phyloP scores from a whole-genome alignment of 2,329 filamentous ascomycete species.

The Pezicula carpinea region DNA sequence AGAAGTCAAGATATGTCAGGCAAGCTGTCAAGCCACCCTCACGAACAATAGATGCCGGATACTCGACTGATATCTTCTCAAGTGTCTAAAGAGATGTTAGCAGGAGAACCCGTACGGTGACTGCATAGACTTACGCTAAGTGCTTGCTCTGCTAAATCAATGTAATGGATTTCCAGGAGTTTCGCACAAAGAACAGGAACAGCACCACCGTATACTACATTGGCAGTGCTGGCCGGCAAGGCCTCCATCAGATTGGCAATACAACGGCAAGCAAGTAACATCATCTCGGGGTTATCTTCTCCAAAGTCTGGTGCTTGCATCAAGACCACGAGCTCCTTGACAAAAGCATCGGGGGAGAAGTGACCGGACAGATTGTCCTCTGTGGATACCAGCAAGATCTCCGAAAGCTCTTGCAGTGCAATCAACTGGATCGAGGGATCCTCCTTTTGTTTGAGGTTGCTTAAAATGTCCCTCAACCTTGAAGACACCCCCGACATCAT shows the following conservation, averaged over 20 bases:
- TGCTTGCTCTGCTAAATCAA: slow-evolving; percentile 95
- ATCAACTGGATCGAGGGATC: slow-evolving; percentile 86
- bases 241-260: slow-evolving; percentile 98
- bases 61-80: slow-evolving; percentile 96
- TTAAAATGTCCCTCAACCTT: slow-evolving; percentile 72
- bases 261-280: slow-evolving; percentile 93
- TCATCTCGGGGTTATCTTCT: slow-evolving; percentile 92
- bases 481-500: slow-evolving; percentile 85
- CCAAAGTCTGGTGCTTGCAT: slow-evolving; percentile 86
- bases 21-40: slow-evolving; percentile 96
- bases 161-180: slow-evolving; percentile 91
- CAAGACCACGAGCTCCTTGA: slow-evolving; percentile 85
- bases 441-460: slow-evolving; percentile 74
- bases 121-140: slow-evolving; percentile 57
- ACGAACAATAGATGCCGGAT: slow-evolving; percentile 88
- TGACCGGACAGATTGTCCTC: slow-evolving; percentile 95
- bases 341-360: slow-evolving; percentile 89
- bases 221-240: slow-evolving; percentile 83
- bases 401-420: slow-evolving; percentile 87
- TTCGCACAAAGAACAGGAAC: slow-evolving; percentile 94
- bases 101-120: not conserved
- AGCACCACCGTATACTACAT: slow-evolving; percentile 95
- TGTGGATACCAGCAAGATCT: slow-evolving; percentile 89
- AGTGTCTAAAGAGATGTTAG: slow-evolving; percentile 54
- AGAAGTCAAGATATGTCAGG: slow-evolving; percentile 93